phyloP scores from a whole-genome alignment of 2,329 filamentous ascomycete species.

The Monilinia fructicola region DNA sequence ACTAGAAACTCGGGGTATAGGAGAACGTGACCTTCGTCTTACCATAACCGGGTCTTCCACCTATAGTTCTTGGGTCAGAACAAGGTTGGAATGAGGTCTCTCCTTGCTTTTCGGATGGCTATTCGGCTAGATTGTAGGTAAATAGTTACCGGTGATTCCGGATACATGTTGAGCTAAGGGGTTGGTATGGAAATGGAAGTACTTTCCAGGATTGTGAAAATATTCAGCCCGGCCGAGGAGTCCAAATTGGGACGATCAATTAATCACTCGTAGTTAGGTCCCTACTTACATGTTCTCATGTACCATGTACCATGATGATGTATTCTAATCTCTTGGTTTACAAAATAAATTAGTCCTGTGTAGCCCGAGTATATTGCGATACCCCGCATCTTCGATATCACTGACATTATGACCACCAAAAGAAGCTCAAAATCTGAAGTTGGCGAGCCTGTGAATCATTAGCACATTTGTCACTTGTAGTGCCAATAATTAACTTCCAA shows the following conservation, averaged over 20 bases:
- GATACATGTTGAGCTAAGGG: neutral
- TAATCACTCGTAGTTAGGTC: neutral
- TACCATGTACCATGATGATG: constrained; percentile 2
- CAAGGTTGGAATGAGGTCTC: neutral
- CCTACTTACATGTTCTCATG: constrained; percentile 7
- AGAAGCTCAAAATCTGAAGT: neutral
- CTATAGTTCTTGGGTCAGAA: neutral
- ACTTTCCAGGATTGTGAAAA: neutral
- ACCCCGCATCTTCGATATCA: neutral
- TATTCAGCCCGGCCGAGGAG: neutral
- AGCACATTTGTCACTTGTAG: neutral
- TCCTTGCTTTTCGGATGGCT: neutral
- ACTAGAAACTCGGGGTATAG: constrained; percentile 1
- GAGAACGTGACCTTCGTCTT: constrained; percentile 4
- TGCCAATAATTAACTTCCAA: neutral
- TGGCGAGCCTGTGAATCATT: neutral
- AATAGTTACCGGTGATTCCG: constrained; percentile 3
- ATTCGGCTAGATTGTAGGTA: neutral
- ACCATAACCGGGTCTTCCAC: neutral
- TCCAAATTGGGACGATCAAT: neutral
- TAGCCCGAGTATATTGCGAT: neutral
- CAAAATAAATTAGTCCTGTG: neutral
- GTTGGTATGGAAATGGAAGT: neutral
- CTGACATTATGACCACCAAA: neutral
- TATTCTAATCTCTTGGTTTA: neutral